Evolutionary conservation across 164 flowering plant species (phyloP).

Genomic region (Pachysandra terminalis): DNA sequence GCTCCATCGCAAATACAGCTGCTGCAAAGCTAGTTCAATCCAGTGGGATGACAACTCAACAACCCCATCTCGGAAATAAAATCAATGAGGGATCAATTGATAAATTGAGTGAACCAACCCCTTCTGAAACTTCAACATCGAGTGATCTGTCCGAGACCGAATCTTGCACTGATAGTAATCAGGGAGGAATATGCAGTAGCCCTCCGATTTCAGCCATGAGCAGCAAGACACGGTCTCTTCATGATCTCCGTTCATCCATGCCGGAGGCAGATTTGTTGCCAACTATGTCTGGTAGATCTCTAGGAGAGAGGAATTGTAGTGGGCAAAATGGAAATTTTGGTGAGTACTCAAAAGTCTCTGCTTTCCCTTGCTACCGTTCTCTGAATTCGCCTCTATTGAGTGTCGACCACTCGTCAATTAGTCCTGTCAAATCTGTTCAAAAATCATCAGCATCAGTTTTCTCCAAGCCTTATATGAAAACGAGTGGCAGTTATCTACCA

Average conservation of each 20-base stretch:
- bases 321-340: not conserved
- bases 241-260: slow-evolving; percentile 28
- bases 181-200: slow-evolving; percentile 12
- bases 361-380: slow-evolving; percentile 26
- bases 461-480: slow-evolving; percentile 12
- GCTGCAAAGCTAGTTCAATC: slow-evolving; percentile 29
- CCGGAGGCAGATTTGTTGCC: slow-evolving; percentile 23
- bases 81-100: too few species aligned
- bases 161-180: slow-evolving; percentile 2
- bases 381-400: slow-evolving; percentile 17
- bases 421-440: slow-evolving; percentile 15
- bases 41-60: not conserved
- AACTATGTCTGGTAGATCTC: slow-evolving; percentile 15
- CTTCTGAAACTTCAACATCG: slow-evolving; percentile 5
- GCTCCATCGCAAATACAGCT: slow-evolving; percentile 14
- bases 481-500: slow-evolving; percentile 16
- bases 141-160: slow-evolving; percentile 14
- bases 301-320: slow-evolving; percentile 6
- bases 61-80: not conserved
- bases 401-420: slow-evolving; percentile 18
- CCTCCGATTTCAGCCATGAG: slow-evolving; percentile 14
- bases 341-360: slow-evolving; percentile 15
- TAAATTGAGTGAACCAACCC: not conserved
- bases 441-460: slow-evolving; percentile 9
- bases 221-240: slow-evolving; percentile 9